Evolutionary conservation across 2,329 filamentous ascomycete genomes (phyloP), one percentile per base, ranked within the genome.

Genomic region (Karstenula rhodostoma): DNA sequence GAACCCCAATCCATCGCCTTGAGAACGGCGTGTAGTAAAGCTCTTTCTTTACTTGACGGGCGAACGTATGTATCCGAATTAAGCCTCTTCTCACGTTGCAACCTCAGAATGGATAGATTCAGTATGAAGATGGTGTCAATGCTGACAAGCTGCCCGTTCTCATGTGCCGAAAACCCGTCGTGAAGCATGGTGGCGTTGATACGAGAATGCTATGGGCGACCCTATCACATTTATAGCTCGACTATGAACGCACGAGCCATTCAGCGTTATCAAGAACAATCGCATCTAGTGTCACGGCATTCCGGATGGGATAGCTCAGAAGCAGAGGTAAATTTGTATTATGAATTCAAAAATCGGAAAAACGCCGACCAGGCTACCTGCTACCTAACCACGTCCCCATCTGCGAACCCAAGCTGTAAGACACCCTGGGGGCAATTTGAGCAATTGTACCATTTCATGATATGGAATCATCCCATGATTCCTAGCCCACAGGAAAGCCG

Each of bases 401-500:
- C 43, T 23, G 2, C 43, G 27, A 19, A 56, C 27, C 54, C 54
- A 56, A 13, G 4, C 22, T 1, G 25, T 40, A 13, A 56, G 44
- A 49, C 4, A 49, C 13, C 43, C 54, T 12, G 54, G 54, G 3
- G 54, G 54, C 17, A 56, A 19, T 25, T n/a, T n/a, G 29, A 56
- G 54, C 15, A 51, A 23, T 1, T 23, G 12, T 29, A 51, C 48
- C 2, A 51, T 8, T 8, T 51, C 48, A 51, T 1, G n/a, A 51
- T 51, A 37, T 1, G 48, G 22, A 29, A 51, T 15, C 48, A 37
- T 22, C 3, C n/a, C 32, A 37, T 15, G 37, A 17, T 49, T 48
- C 12, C 10, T n/a, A 49, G 54, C 54, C 54, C 54, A 56, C 22
- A 56, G 19, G 40, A 49, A 49, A 23, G 44, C 44, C 17, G 43